Evolutionary conservation across 257 asterid genomes (phyloP).

Genomic region (Prunella vulgaris): DNA sequence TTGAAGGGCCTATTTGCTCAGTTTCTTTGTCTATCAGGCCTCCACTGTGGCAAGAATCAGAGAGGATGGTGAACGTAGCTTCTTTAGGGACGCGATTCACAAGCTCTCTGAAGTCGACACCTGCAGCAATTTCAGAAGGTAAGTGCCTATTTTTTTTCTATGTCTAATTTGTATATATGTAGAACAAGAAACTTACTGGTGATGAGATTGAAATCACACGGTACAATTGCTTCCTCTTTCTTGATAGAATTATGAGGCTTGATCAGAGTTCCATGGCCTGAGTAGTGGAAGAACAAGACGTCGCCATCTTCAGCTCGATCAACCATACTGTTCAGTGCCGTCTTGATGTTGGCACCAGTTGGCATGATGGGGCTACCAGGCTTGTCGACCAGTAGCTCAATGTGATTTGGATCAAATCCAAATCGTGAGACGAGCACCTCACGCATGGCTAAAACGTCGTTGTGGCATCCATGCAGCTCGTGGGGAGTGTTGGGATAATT

Average conservation of each 20-base stretch:
- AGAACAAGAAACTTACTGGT: slow-evolving; percentile 49
- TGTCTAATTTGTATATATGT: not conserved
- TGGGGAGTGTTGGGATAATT: slow-evolving; percentile 64
- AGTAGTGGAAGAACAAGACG: slow-evolving; percentile 63
- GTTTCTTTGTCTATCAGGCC: slow-evolving; percentile 90
- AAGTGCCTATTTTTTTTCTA: not conserved
- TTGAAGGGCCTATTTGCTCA: slow-evolving; percentile 72
- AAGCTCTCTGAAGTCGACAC: slow-evolving; percentile 64
- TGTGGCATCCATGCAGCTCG: slow-evolving; percentile 71
- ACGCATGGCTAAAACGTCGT: slow-evolving; percentile 61
- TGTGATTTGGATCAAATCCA: slow-evolving; percentile 32
- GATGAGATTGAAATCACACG: slow-evolving; percentile 72
- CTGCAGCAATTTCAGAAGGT: slow-evolving; percentile 29
- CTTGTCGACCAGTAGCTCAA: slow-evolving; percentile 53
- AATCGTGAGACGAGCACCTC: slow-evolving; percentile 47
- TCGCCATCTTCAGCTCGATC: slow-evolving; percentile 56
- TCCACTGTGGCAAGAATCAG: slow-evolving; percentile 91
- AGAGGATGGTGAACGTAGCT: slow-evolving; percentile 71
- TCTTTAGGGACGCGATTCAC: slow-evolving; percentile 69
- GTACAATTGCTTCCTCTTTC: slow-evolving; percentile 69
- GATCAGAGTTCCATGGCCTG: slow-evolving; percentile 69
- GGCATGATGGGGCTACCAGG: slow-evolving; percentile 56
- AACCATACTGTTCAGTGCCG: slow-evolving; percentile 46
- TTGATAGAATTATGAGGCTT: slow-evolving; percentile 27
- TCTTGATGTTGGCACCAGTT: slow-evolving; percentile 66